phyloP scores from a whole-genome alignment of 176 grass and related monocot genomes.

The Carex scoparia region DNA sequence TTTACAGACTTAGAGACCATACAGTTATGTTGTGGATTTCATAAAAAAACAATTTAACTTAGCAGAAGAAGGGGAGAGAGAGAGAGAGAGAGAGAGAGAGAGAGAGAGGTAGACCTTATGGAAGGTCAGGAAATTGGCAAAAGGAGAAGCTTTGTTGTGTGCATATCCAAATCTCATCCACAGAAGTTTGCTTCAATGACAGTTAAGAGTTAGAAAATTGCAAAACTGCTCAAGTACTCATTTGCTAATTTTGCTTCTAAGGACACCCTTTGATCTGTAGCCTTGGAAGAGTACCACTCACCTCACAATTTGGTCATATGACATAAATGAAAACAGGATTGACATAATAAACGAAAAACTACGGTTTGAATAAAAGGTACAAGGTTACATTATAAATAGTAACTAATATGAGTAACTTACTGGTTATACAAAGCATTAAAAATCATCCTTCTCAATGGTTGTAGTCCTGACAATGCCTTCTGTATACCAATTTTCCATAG shows the following conservation, averaged over 20 bases:
- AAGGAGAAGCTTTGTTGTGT: constrained; percentile 80
- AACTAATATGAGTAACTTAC: constrained; percentile 36
- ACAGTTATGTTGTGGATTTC: too few species aligned
- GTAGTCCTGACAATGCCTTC: constrained; percentile 70
- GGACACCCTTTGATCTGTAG: neutral
- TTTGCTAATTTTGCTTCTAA: neutral
- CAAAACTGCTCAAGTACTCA: neutral
- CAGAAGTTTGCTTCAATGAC: constrained; percentile 59
- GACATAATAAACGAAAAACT: constrained; percentile 12
- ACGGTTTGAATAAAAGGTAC: constrained; percentile 27
- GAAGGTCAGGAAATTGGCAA: constrained; percentile 84
- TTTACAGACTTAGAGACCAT: too few species aligned
- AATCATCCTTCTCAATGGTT: constrained; percentile 81
- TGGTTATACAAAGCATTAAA: constrained; percentile 92
- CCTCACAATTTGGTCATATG: neutral
- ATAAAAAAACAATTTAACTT: too few species aligned
- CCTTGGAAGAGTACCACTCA: neutral
- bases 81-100: neutral
- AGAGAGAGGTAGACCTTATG: constrained; percentile 42
- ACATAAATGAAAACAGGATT: neutral
- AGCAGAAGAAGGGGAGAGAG: too few species aligned
- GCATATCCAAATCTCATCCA: constrained; percentile 77
- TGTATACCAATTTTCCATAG: constrained; percentile 56
- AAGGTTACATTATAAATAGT: neutral
- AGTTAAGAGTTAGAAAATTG: constrained; percentile 8